Base-by-base conservation (phyloP, 2,329 filamentous ascomycete species). In the Leptographium radiaticola region DNA sequence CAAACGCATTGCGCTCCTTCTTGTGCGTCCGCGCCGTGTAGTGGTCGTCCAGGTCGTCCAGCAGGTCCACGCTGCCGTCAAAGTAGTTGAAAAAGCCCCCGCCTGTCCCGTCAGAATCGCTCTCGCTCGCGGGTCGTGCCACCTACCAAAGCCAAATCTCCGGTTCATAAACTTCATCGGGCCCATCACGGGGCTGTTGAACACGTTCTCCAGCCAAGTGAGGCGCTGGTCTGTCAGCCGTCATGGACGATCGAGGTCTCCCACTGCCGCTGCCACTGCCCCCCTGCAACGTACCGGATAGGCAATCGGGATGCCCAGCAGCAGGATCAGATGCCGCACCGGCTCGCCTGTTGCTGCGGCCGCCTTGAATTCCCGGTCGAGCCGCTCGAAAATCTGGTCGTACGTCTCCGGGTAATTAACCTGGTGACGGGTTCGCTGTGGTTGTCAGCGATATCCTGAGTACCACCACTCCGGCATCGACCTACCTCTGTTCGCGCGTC, bases 321-420 rank as follows among this genome's bases (percentile, higher is more conserved):
- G 74, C 25, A 97, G 77, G 58, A 97, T 83, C 61, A 98, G 68
- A 66, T 98, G 93, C 64, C 85, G 89, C 61, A 94, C 91, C 0
- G 89, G 87, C 25, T 87, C 81, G 54, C 85, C 86, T 2, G 71
- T 78, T 58, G 63, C 77, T 65, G 70, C 85, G 67, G 66, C 89
- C 70, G 67, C 85, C 69, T 55, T 73, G 67, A 98, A 81, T 65
- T 97, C 67, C 43, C 75, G 70, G 58, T 84, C 77, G 36, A 91
- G 75, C 43, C 89, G 80, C 55, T 83, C 75, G 65, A 96, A 95
- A 25, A 97, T 81, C 46, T 85, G 70, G 53, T 94, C 83, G 63
- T 95, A 95, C 0, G 89, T 95, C 63, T 90, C 86, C 49, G 89
- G 85, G 62, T 95, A 96, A 71, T 96, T 96, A 69, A 97, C 83